A percentile compares a stretch with the other conserved stretches of the same genome.
These are phyloP conservation scores for Vitis labrusca DNA, from an alignment of 164 flowering plant species.

Conservation along the genomic window DNA sequence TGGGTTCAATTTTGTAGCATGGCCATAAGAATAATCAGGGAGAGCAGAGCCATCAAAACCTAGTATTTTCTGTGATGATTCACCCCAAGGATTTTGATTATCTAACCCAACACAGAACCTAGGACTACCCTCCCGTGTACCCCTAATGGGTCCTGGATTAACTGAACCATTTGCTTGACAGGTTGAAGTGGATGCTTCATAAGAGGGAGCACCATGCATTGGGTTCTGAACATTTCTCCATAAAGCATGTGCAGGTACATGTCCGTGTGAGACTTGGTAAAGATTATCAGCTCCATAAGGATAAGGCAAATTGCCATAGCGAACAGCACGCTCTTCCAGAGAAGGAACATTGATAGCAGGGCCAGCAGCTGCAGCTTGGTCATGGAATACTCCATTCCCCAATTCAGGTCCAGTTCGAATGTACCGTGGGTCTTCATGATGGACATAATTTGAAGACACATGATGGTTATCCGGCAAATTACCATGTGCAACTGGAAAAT, in stretches of 20 bases:
- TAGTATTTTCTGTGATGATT: slow-evolving; percentile 38
- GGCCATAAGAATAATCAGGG: slow-evolving; percentile 45
- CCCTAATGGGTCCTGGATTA: slow-evolving; percentile 40
- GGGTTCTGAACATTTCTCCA: slow-evolving; percentile 69
- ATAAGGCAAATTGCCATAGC: slow-evolving; percentile 54
- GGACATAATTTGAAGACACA: slow-evolving; percentile 37
- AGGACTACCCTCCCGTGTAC: slow-evolving; percentile 48
- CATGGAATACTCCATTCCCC: slow-evolving; percentile 58
- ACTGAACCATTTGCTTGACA: slow-evolving; percentile 49
- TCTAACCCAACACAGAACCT: slow-evolving; percentile 46
- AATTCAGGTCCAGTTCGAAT: slow-evolving; percentile 49
- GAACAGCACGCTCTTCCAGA: slow-evolving; percentile 54
- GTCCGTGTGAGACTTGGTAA: slow-evolving; percentile 54
- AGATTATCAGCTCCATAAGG: slow-evolving; percentile 55
- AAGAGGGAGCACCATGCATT: slow-evolving; percentile 46
- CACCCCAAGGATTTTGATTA: slow-evolving; percentile 49
- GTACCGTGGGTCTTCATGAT: slow-evolving; percentile 49
- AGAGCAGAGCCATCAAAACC: slow-evolving; percentile 55
- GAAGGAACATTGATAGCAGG: slow-evolving; percentile 41
- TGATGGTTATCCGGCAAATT: slow-evolving; percentile 46
- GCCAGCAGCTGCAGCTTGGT: slow-evolving; percentile 40
- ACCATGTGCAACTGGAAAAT: slow-evolving; percentile 43
- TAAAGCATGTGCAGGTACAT: slow-evolving; percentile 41
- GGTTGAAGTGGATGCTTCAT: slow-evolving; percentile 49
- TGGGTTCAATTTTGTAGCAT: slow-evolving; percentile 31